Evolutionary conservation across 352 stramenopile species (phyloP), one percentile per base, ranked within the genome.

Genomic region (Phytophthora syringae): DNA sequence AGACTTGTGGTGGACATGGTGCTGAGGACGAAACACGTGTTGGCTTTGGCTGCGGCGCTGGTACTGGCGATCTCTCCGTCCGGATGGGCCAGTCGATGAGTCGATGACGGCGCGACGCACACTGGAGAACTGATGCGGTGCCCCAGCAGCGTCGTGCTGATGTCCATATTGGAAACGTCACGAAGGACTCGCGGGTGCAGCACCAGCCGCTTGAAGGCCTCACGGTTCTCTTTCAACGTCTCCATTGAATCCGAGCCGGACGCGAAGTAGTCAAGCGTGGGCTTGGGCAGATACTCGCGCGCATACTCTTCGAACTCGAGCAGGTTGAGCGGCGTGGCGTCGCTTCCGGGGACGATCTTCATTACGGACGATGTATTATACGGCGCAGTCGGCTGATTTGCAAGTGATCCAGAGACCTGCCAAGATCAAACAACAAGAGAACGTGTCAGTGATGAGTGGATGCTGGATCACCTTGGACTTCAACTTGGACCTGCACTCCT

Each of bases 11-110:
- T 70, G 24, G 62, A 56, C 53, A 99, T 82, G 15, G 91, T 97
- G 52, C 92, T 98, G 32, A 99, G 78, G 37, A 97, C 95, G 68
- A 97, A 97, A 67, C 96, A 82, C 27, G 86, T 94, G 52, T 90
- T 90, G 22, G 88, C 80, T 59, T 95, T 94, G 45, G 92, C 57
- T 0, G 94, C 84, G 1, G 94, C 95, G 13, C 76, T 77, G 7
- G 88, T 85, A 36, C 87, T 96, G 12, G 89, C 96, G 25, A 89
- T 75, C 76, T 99, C 96, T 32, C 96, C 96, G 52, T 98, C 91
- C 37, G 90, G 94, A 54, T 99, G 94, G 48, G 97, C 97, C 92
- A 99, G 98, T 56, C 92, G 75, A 58, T 98, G 97, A 70, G 97
- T 97, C 21, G 96, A 84, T 25, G 86, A 85, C 4, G 91, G 91